Base-by-base conservation (phyloP, 305 asterid genomes). In the Fraxinus floribunda region DNA sequence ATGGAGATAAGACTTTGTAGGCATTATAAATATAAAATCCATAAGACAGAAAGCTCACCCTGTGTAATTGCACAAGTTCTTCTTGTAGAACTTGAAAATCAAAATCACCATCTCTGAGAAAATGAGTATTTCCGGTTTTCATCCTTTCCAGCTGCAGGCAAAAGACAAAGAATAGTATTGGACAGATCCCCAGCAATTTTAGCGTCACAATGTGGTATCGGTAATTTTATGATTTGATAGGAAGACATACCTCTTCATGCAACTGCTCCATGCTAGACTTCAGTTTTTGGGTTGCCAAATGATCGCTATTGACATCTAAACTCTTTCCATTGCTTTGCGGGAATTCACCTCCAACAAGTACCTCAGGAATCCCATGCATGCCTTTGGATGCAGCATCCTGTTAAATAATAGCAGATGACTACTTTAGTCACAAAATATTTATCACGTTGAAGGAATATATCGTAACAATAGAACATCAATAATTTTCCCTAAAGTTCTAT, bases 91-190 rank as follows among this genome's bases (percentile, higher is more conserved):
- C 87, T 83, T 90, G 88, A 80, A 81, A 86, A 80, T 77, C 89
- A 77, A 68, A 77, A 76, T 84, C 90, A 74, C 86, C 84, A 76
- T 78, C 91, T 71, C 74, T 84, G 70, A 88, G 84, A 77, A 86
- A 75, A 66, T 81, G 77, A 24, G 86, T 81, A 85, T 97, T 97
- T 86, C 94, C 98, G 16, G 88, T 89, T 85, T 97, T 97, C 98
- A 97, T 93, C 89, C 91, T 95, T 86, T 95, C 98, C 79, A 97
- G 91, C 99, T 97, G 93, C 88, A 91, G 73, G 41, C 66, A n/a
- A 18, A 55, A 55, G 66, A 55, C 10, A n/a, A n/a, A 55, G 66
- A 55, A n/a, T 5, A 55, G 66, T n/a, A 6, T 55, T 55, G 66
- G 66, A 16, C 35, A 78, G 39, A 9, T 74, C 20, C 20, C 62